Evolutionary conservation across 768 basidiomycete genomes (phyloP), one percentile per base, ranked within the genome.

Genomic region (Gymnopilus dilepis): DNA sequence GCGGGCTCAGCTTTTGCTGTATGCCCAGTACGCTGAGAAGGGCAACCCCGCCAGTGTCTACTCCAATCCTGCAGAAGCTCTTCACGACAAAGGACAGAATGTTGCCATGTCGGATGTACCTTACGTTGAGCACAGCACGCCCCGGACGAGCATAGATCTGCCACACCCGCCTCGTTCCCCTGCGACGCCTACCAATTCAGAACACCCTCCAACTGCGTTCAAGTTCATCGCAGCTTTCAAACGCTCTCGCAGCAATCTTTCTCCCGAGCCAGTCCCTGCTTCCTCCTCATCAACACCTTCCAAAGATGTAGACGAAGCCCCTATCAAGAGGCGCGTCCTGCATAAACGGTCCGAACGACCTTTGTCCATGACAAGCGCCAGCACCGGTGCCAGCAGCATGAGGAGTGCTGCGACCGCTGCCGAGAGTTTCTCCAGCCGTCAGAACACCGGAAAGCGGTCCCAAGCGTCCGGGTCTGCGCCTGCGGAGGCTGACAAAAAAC

Each of bases 11-110:
- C 82, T 94, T n/a, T 76, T 94, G 45, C 74, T 86, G 48, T 91
- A 91, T 63, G 90, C 90, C 0, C 88, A 92, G 62, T 91, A 91
- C 67, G 90, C 91, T 21, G 89, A 89, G 73, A 84, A 83, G 62
- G 86, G 86, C 11, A 85, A 81, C 64, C 78, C 87, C 4, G 63
- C 74, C 4, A 85, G 82, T 64, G 77, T 76, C 21, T 85, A 86
- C 61, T 79, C 82, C 34, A 83, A 84, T 59, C 82, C 85, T 30
- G 71, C 79, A 38, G 87, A 88, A 37, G 75, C 75, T 26, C 65
- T 82, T 12, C 70, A 72, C 19, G 77, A 80, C 15, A 64, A 67
- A 17, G 77, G 74, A 37, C 80, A 83, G 2, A 74, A 77, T 22
- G 79, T 78, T 33, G 81, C 85, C 41, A 78, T 81, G 41, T 86